phyloP scores from a whole-genome alignment of 202 grass and related monocot species.

The Zoysia matrella region DNA sequence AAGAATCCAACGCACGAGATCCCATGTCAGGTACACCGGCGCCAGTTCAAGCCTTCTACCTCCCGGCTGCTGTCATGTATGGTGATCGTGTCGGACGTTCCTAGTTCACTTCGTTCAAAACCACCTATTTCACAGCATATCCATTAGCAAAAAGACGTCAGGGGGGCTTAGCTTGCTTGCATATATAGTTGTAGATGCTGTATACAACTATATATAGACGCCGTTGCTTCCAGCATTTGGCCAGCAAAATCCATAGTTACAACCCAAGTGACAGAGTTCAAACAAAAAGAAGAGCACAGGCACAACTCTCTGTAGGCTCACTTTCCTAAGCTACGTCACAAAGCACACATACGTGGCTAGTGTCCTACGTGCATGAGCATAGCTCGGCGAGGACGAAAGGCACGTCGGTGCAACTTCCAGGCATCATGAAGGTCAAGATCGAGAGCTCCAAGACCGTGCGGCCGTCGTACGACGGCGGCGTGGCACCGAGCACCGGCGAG shows the following conservation, averaged over 20 bases:
- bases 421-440: slow-evolving; percentile 57
- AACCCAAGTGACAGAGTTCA: neutral
- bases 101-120: neutral
- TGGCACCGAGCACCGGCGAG: neutral
- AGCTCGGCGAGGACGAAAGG: neutral
- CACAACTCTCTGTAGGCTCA: neutral
- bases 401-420: neutral
- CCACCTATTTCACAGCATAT: no score
- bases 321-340: neutral
- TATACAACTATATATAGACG: neutral
- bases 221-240: neutral
- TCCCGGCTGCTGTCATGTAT: neutral
- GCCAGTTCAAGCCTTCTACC: neutral
- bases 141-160: no score
- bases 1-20: no score
- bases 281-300: neutral
- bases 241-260: neutral
- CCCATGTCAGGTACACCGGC: no score
- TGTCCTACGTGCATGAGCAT: slow-evolving; percentile 8
- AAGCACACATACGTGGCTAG: neutral
- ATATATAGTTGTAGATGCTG: no score
- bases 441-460: slow-evolving; percentile 61
- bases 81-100: neutral
- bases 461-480: slow-evolving; percentile 30
- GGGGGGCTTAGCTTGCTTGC: no score